Evolutionary conservation across 2,329 filamentous ascomycete species (phyloP).

Genomic region (Claviceps fusiformis): DNA sequence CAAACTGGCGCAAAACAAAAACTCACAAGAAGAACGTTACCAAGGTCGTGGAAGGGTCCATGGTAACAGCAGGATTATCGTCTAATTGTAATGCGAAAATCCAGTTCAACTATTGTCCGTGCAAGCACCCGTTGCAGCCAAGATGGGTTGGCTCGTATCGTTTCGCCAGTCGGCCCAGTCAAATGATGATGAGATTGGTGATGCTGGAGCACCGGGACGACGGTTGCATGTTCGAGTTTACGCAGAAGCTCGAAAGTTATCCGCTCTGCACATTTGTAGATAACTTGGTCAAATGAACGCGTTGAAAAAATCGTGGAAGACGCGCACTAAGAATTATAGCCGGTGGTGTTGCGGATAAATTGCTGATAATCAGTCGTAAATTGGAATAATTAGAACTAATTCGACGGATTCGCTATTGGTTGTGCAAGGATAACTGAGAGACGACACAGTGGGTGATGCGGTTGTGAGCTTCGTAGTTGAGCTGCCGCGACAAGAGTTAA

Average conservation of each 20-base stretch:
- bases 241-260: constrained; percentile 5
- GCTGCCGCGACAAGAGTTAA: too few species aligned
- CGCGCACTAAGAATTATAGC: neutral
- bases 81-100: neutral
- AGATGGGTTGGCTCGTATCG: neutral
- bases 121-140: neutral
- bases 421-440: constrained; percentile 1
- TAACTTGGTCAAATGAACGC: constrained; percentile 4
- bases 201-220: constrained; percentile 7
- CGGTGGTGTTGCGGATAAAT: too few species aligned
- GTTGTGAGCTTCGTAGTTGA: too few species aligned
- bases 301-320: constrained; percentile 7
- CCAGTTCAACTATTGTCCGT: neutral
- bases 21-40: constrained; percentile 56
- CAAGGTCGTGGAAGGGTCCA: constrained; percentile 51
- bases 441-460: neutral
- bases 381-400: neutral
- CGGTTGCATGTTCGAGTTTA: constrained; percentile 7
- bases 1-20: neutral
- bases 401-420: neutral
- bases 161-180: neutral
- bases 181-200: neutral
- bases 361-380: neutral
- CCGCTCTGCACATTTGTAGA: constrained; percentile 3
- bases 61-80: constrained; percentile 13